Base-by-base conservation (phyloP, 192 early-diverging fungal genomes). In the Dissophora globulifera region DNA sequence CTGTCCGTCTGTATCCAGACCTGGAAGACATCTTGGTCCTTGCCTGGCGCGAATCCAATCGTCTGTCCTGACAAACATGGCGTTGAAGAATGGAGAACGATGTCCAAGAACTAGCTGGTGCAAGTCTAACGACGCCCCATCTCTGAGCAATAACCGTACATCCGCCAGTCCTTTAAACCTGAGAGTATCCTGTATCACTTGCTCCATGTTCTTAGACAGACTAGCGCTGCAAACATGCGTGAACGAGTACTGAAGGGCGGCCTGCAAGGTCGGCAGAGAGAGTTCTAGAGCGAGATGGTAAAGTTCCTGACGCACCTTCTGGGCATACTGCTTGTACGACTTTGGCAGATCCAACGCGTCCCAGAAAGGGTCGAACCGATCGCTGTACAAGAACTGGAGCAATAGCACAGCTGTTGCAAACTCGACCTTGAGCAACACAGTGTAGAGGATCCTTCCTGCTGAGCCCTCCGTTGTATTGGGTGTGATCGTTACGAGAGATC, bases 31-130 rank as follows among this genome's bases (percentile, higher is more conserved):
- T 16, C 53, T 48, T 12, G 4, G 30, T 2, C 62, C 45, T 51
- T 58, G 69, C 20, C 84, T 79, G 0, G 43, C 40, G 11, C 80
- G 63, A 15, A 74, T 59, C 91, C 91, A 93, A 20, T 74, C 63
- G 6, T 81, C 56, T 22, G 68, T 78, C 6, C 69, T 63, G 17
- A 68, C 76, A 27, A 91, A 78, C 69, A 92, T 75, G n/a, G 85
- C 84, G 29, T 79, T 67, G 69, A 93, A 93, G 66, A 90, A 93
- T 9, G 85, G 81, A 46, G 84, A 89, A 19, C 90, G 78, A 16
- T 86, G 85, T 13, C 81, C 70, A 27, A 91, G 57, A 15, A 91
- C 62, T 8, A 85, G 15, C 62, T 85, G 81, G 50, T 90, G 84
- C 3, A 65, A 63, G 13, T 79, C 32, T 25, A 87, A 22, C 7